A percentile compares a stretch with the other conserved stretches of the same genome.
Evolutionary conservation across 108 stramenopile species (phyloP).

Genomic region (Cyclotella cryptica): DNA sequence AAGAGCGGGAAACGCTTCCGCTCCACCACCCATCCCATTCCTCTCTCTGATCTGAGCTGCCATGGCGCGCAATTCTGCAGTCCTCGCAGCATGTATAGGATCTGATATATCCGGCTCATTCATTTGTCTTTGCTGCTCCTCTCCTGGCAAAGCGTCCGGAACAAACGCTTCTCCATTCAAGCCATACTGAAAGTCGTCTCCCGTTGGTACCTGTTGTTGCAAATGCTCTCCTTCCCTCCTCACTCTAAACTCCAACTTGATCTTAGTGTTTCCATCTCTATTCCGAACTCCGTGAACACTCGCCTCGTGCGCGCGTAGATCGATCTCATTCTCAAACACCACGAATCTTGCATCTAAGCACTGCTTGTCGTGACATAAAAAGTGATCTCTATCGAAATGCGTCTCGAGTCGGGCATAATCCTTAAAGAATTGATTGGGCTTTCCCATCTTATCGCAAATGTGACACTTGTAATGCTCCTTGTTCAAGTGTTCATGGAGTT

Average conservation of each 20-base stretch:
- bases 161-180: constrained; percentile 91
- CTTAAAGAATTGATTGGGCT: constrained; percentile 86
- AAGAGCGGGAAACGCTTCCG: constrained; percentile 76
- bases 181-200: constrained; percentile 74
- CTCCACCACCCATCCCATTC: constrained; percentile 41
- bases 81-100: constrained; percentile 79
- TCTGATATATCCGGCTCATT: constrained; percentile 62
- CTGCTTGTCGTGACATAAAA: constrained; percentile 75
- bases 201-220: constrained; percentile 49
- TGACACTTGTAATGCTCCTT: constrained; percentile 92
- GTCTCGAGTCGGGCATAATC: constrained; percentile 71
- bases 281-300: constrained; percentile 67
- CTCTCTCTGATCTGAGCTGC: constrained; percentile 66
- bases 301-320: constrained; percentile 74
- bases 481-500: constrained; percentile 86
- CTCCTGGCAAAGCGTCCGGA: constrained; percentile 68
- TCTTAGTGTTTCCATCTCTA: constrained; percentile 71
- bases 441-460: constrained; percentile 80
- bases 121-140: constrained; percentile 40
- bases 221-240: constrained; percentile 60
- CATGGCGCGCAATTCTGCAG: constrained; percentile 75
- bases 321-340: constrained; percentile 90
- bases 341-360: constrained; percentile 85
- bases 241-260: constrained; percentile 82
- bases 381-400: constrained; percentile 91